Conservation (phyloP, 768 basidiomycete species). For the Macrolepiota fuliginosa region DNA sequence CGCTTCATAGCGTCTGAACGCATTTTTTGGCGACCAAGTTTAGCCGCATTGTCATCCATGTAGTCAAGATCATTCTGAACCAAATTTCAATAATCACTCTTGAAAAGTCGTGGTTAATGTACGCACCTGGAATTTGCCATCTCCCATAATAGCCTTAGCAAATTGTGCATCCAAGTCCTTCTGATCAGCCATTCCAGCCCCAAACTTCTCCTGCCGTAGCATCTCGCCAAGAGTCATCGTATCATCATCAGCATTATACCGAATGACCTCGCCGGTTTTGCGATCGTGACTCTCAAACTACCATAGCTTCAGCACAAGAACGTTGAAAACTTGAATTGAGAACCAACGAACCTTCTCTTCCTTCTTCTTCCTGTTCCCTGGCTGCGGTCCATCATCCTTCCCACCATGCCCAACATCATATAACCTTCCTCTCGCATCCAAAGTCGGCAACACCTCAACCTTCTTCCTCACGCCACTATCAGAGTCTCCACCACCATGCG, state of each 20-base stretch:
- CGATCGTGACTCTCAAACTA: conserved; percentile 88
- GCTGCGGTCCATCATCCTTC: conserved; percentile 46
- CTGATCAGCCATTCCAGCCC: conserved; percentile 86
- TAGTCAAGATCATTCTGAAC: conserved; percentile 85
- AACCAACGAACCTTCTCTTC: conserved; percentile 58
- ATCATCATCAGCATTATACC: conserved; percentile 92
- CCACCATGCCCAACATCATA: conserved; percentile 90
- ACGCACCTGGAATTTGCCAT: conserved; percentile 81
- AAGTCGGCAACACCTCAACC: conserved; percentile 84
- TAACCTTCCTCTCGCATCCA: conserved; percentile 79
- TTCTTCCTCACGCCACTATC: conserved; percentile 48
- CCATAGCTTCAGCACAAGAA: conserved; percentile 7
- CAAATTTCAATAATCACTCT: background rate
- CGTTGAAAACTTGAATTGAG: conserved; percentile 3
- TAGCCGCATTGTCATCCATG: conserved; percentile 95
- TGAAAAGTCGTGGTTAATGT: background rate
- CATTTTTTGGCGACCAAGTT: conserved; percentile 91
- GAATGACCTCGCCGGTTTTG: conserved; percentile 86
- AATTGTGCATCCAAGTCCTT: conserved; percentile 90
- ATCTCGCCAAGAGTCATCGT: conserved; percentile 83
- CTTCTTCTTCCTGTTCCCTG: conserved; percentile 78
- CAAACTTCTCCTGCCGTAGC: conserved; percentile 89
- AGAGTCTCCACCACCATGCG: conserved; percentile 40
- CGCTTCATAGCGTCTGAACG: conserved; percentile 95
- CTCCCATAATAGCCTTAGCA: conserved; percentile 83